Evolutionary conservation across 208 protist genomes (phyloP).

Genomic region (Tetramitus jugosus): DNA sequence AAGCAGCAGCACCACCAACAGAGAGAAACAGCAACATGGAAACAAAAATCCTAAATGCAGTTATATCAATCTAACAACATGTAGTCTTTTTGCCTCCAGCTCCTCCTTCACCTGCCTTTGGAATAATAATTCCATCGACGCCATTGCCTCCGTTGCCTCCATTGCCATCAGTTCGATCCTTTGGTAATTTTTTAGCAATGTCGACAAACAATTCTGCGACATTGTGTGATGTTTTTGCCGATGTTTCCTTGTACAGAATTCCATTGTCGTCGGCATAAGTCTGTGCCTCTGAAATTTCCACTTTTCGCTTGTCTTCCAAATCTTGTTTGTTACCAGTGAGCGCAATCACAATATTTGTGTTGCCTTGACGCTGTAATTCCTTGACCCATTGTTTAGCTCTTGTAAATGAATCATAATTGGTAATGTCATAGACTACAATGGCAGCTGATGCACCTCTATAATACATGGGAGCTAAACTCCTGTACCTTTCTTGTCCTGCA

Average conservation of each 20-base stretch:
- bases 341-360: slow-evolving; percentile 92
- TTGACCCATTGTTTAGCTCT: slow-evolving; percentile 41
- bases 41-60: too few relatives aligned
- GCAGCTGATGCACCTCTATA: slow-evolving; percentile 68
- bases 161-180: slow-evolving; percentile 25
- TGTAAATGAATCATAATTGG: neutral
- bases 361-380: slow-evolving; percentile 86
- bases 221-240: slow-evolving; percentile 91
- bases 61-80: neutral
- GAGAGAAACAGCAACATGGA: too few relatives aligned
- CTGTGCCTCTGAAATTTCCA: slow-evolving; percentile 84
- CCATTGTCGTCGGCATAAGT: slow-evolving; percentile 86
- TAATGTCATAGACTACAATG: slow-evolving; percentile 21
- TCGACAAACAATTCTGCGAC: slow-evolving; percentile 88
- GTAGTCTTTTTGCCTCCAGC: neutral
- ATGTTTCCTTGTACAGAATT: slow-evolving; percentile 95
- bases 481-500: slow-evolving; percentile 55
- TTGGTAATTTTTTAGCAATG: slow-evolving; percentile 64
- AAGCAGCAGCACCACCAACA: too few relatives aligned
- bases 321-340: slow-evolving; percentile 99
- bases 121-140: neutral
- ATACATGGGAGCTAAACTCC: slow-evolving; percentile 79
- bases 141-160: too few relatives aligned
- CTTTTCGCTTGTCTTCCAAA: slow-evolving; percentile 76
- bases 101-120: neutral